phyloP scores from a whole-genome alignment of 345 rosid species.

The Arabis hirsuta region DNA sequence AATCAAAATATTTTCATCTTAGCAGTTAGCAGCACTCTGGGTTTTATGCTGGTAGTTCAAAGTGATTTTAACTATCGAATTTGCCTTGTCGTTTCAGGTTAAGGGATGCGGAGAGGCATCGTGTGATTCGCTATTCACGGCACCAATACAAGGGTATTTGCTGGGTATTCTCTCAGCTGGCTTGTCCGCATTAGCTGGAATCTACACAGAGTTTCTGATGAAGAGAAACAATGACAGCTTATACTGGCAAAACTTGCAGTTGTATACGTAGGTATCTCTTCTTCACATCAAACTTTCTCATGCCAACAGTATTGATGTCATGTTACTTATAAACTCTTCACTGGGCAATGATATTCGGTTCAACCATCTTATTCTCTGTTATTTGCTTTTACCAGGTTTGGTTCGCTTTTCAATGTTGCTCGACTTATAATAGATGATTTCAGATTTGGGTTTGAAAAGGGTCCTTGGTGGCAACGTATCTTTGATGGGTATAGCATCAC shows the following conservation, averaged over 20 bases:
- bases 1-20: neutral
- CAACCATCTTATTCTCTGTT: neutral
- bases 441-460: constrained; percentile 84
- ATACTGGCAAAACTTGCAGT: constrained; percentile 94
- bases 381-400: constrained; percentile 56
- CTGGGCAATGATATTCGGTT: neutral
- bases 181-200: constrained; percentile 93
- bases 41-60: neutral
- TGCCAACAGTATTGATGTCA: constrained; percentile 12
- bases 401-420: constrained; percentile 83
- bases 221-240: constrained; percentile 92
- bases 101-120: constrained; percentile 91
- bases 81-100: constrained; percentile 50
- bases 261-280: constrained; percentile 84
- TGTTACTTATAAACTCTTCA: neutral
- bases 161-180: constrained; percentile 85
- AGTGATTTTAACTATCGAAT: neutral
- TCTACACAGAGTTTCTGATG: constrained; percentile 95
- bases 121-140: constrained; percentile 83
- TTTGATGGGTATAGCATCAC: constrained; percentile 74
- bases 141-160: constrained; percentile 91
- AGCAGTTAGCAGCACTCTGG: neutral
- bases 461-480: constrained; percentile 92
- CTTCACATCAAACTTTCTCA: constrained; percentile 37
- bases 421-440: constrained; percentile 86